Evolutionary conservation across 139 green algal genomes (phyloP).

Genomic region (Chlamydomonas sp.): DNA sequence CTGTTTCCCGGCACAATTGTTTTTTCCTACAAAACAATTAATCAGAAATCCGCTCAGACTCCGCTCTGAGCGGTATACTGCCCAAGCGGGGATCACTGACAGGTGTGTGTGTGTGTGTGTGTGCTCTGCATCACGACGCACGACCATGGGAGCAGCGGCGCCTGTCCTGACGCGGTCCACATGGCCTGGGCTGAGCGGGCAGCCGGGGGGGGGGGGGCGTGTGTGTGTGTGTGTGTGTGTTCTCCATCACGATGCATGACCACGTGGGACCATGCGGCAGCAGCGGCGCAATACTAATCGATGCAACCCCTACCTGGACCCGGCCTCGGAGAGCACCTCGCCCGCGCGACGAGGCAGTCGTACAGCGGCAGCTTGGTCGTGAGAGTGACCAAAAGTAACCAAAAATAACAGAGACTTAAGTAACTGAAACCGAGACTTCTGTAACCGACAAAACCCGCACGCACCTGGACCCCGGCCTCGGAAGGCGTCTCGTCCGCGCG

Average conservation of each 20-base stretch:
- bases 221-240: no score
- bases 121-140: slow-evolving; percentile 64
- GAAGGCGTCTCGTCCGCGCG: no score
- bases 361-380: background rate
- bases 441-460: background rate
- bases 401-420: background rate
- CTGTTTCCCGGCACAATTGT: no score
- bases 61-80: no score
- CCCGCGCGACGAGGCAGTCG: background rate
- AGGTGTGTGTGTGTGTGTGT: no score
- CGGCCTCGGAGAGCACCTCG: background rate
- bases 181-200: slow-evolving; percentile 23
- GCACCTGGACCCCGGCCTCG: no score
- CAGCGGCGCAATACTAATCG: slow-evolving; percentile 59
- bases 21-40: no score
- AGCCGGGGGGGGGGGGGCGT: no score
- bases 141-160: slow-evolving; percentile 72
- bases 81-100: no score
- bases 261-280: slow-evolving; percentile 71
- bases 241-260: slow-evolving; percentile 67
- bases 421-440: background rate
- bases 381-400: slow-evolving; percentile 22
- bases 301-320: background rate
- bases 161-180: slow-evolving; percentile 63
- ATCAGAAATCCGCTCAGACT: no score